Evolutionary conservation across 352 stramenopile genomes (phyloP).

Genomic region (Detonula confervacea): DNA sequence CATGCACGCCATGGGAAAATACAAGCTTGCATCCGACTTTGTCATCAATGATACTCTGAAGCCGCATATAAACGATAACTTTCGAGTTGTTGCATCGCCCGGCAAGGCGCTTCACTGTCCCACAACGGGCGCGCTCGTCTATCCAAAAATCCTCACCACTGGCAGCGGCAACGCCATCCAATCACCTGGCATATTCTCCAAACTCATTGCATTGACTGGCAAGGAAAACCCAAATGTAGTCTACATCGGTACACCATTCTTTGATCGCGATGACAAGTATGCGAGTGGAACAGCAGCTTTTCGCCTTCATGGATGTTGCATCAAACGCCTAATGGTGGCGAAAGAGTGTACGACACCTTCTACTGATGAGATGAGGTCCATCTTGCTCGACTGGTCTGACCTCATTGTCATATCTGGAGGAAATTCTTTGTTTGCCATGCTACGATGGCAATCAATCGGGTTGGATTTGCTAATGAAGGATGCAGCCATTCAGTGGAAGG

Average conservation of each 20-base stretch:
- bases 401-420: conserved; percentile 48
- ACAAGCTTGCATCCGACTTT: too few species aligned
- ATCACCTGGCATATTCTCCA: conserved; percentile 23
- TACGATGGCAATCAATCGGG: conserved; percentile 43
- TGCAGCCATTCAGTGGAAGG: conserved; percentile 20
- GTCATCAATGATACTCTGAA: too few species aligned
- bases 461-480: conserved; percentile 47
- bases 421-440: conserved; percentile 43
- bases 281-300: too few species aligned
- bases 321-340: conserved; percentile 39
- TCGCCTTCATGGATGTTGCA: conserved; percentile 24
- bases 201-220: conserved; percentile 38
- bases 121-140: too few species aligned
- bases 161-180: conserved; percentile 28
- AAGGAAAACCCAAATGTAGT: conserved; percentile 44
- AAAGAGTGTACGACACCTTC: conserved; percentile 38
- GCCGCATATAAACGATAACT: too few species aligned
- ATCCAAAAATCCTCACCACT: conserved; percentile 50
- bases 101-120: too few species aligned
- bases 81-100: too few species aligned
- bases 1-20: too few species aligned
- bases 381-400: conserved; percentile 60
- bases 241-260: conserved; percentile 53
- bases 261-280: conserved; percentile 47
- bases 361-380: conserved; percentile 44